Evolutionary conservation across 257 asterid genomes (phyloP).

Genomic region (Solanum tacnaense): DNA sequence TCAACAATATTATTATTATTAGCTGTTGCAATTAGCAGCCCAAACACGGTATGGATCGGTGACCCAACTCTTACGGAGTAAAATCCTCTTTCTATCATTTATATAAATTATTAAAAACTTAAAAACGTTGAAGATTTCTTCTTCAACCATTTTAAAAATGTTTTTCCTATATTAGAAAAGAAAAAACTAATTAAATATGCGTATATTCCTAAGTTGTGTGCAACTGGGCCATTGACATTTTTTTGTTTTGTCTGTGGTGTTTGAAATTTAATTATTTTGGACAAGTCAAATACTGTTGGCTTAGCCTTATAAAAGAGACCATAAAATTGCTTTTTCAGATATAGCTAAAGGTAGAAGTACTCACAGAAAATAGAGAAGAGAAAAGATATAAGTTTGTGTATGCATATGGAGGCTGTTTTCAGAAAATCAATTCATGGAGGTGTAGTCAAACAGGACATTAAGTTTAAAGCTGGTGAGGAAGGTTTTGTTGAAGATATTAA

Average conservation of each 20-base stretch:
- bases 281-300: slow-evolving; percentile 59
- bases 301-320: slow-evolving; percentile 34
- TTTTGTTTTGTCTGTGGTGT: slow-evolving; percentile 10
- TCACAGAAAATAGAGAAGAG: background rate
- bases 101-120: slow-evolving; percentile 38
- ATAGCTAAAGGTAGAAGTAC: slow-evolving; percentile 1
- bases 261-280: slow-evolving; percentile 30
- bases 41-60: slow-evolving; percentile 2
- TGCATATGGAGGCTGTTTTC: slow-evolving; percentile 33
- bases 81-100: slow-evolving; percentile 5
- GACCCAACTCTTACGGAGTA: slow-evolving; percentile 32
- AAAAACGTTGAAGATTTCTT: slow-evolving; percentile 83
- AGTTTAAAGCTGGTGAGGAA: slow-evolving; percentile 32
- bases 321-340: slow-evolving; percentile 7
- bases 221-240: slow-evolving; percentile 70
- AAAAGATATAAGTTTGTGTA: background rate
- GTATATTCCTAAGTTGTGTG: slow-evolving; percentile 5
- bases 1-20: background rate
- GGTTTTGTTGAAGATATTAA: slow-evolving; percentile 19
- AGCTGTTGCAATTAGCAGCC: background rate
- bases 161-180: background rate
- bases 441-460: slow-evolving; percentile 23
- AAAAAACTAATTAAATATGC: background rate
- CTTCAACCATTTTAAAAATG: slow-evolving; percentile 21
- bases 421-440: slow-evolving; percentile 26